Conservation (phyloP, 1,139 yeast species). For the Geotrichum bryndzae region DNA sequence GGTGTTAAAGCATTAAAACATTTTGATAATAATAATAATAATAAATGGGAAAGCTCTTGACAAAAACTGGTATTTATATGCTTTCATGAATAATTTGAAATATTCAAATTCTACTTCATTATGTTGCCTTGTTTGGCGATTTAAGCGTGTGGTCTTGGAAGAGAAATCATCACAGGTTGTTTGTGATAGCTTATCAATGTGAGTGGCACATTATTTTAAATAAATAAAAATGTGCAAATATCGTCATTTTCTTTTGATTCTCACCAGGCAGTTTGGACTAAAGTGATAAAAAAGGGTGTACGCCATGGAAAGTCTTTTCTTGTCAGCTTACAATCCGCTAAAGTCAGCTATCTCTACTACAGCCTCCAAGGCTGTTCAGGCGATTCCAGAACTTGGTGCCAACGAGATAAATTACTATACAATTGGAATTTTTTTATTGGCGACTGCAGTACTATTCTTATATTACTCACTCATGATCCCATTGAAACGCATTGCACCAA, state of each 20-base stretch:
- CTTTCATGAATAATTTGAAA: too few species aligned
- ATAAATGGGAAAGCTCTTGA: too few species aligned
- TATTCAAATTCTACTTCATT: too few species aligned
- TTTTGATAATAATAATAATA: too few species aligned
- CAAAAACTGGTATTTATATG: too few species aligned
- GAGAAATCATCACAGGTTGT: too few species aligned
- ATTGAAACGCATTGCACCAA: background rate
- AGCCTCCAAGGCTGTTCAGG: background rate
- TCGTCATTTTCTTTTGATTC: background rate
- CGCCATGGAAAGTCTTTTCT: background rate
- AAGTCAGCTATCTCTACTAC: background rate
- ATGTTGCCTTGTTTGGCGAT: too few species aligned
- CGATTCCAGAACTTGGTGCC: background rate
- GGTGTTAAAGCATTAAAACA: background rate
- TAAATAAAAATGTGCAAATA: background rate
- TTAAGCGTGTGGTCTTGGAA: too few species aligned
- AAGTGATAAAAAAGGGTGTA: background rate
- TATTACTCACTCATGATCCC: background rate
- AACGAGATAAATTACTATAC: slow-evolving; percentile 4
- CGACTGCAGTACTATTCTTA: background rate
- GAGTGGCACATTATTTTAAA: too few species aligned
- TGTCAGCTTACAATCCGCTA: background rate
- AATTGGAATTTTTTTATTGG: slow-evolving; percentile 1
- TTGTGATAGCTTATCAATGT: too few species aligned
- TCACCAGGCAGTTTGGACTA: background rate